Conservation (phyloP, 371 early-diverging fungal species). For the Mucor lusitanicus region DNA sequence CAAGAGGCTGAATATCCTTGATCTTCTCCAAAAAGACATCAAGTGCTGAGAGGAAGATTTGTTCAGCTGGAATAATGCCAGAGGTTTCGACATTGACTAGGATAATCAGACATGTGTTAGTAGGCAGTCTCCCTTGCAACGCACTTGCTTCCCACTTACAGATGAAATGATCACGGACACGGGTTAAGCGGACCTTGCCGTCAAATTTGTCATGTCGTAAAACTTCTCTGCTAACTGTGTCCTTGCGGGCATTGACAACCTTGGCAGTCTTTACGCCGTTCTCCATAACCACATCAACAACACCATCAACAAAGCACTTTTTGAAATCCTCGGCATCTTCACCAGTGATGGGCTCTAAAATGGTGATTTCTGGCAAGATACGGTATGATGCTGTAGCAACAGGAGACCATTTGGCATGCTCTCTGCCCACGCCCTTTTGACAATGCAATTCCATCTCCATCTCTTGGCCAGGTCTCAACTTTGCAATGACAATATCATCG, state of each 20-base stretch:
- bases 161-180: constrained; percentile 96
- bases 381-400: constrained; percentile 98
- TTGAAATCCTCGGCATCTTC: constrained; percentile 88
- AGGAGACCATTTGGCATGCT: constrained; percentile 99
- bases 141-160: constrained; percentile 83
- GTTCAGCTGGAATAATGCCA: constrained; percentile 80
- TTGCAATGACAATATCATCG: constrained; percentile 92
- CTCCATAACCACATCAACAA: constrained; percentile 79
- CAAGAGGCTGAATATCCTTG: constrained; percentile 56
- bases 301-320: constrained; percentile 91
- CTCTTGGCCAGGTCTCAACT: constrained; percentile 93
- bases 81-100: constrained; percentile 90
- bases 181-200: constrained; percentile 86
- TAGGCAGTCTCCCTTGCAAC: too few species aligned
- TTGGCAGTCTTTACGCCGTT: constrained; percentile 69
- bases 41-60: constrained; percentile 77
- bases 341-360: constrained; percentile 85
- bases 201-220: constrained; percentile 94
- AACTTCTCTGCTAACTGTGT: constrained; percentile 95
- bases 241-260: constrained; percentile 92
- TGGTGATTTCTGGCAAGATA: constrained; percentile 90
- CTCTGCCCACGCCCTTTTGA: constrained; percentile 92
- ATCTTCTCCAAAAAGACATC: constrained; percentile 84
- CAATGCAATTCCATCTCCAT: constrained; percentile 90
- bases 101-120: neutral